Percentiles rank a stretch among this genome's conserved stretches.
phyloP scores from a whole-genome alignment of 805 yeast genomes.

The Komagataella mondaviorum region DNA sequence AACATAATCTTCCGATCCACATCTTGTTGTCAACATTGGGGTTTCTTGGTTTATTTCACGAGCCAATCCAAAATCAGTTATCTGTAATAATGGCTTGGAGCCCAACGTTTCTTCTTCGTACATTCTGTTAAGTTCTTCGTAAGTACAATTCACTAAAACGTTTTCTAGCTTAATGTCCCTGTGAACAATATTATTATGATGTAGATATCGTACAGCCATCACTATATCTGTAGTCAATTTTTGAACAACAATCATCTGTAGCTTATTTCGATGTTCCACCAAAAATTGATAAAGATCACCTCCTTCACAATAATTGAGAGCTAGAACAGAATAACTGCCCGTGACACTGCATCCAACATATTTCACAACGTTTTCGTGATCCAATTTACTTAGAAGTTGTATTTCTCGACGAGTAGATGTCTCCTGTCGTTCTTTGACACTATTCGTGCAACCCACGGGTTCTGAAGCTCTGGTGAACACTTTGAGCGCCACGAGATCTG shows the following conservation, averaged over 20 bases:
- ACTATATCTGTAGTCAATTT: slow-evolving; percentile 61
- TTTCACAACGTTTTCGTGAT: slow-evolving; percentile 60
- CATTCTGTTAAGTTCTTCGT: slow-evolving; percentile 17
- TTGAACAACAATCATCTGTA: slow-evolving; percentile 37
- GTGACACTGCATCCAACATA: slow-evolving; percentile 38
- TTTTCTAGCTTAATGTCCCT: slow-evolving; percentile 90
- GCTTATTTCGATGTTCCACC: slow-evolving; percentile 21
- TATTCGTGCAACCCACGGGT: slow-evolving; percentile 10
- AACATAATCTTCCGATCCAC: slow-evolving; percentile 95
- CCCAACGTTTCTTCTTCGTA: slow-evolving; percentile 6
- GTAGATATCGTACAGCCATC: slow-evolving; percentile 61
- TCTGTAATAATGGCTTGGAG: slow-evolving; percentile 26
- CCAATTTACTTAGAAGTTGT: slow-evolving; percentile 38
- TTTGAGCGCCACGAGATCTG: slow-evolving; percentile 51
- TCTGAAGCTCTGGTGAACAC: slow-evolving; percentile 25
- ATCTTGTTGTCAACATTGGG: slow-evolving; percentile 68
- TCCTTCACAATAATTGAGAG: slow-evolving; percentile 67
- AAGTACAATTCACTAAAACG: slow-evolving; percentile 30
- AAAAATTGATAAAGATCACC: slow-evolving; percentile 74
- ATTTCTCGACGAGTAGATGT: slow-evolving; percentile 62
- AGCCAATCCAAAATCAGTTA: slow-evolving; percentile 87
- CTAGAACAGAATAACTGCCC: slow-evolving; percentile 25
- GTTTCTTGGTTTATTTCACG: slow-evolving; percentile 46
- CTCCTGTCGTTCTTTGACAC: slow-evolving; percentile 38
- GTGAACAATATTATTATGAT: slow-evolving; percentile 58